A percentile compares a stretch with the other conserved stretches of the same genome.
Conservation (phyloP, 345 rosid species). For the Eucalyptus erythrocorys region DNA sequence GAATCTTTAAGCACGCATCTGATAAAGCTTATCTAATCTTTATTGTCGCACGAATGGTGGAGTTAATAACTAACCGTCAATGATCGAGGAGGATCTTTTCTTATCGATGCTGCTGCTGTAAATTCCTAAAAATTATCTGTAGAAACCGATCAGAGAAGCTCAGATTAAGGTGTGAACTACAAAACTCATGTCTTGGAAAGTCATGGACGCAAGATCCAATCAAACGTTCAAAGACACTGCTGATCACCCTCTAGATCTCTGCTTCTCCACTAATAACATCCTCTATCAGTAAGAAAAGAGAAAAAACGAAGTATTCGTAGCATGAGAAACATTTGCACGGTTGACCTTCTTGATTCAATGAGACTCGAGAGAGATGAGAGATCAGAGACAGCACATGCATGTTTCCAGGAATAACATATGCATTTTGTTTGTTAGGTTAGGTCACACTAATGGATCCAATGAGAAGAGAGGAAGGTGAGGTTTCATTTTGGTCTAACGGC, state of each 20-base stretch:
- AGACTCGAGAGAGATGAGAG: neutral
- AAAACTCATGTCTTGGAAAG: neutral
- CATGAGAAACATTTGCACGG: neutral
- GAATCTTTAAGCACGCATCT: neutral
- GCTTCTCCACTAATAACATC: neutral
- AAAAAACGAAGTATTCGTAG: neutral
- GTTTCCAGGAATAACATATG: neutral
- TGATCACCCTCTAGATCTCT: neutral
- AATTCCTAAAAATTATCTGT: neutral
- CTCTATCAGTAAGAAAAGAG: neutral
- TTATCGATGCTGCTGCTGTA: neutral
- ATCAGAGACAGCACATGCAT: neutral
- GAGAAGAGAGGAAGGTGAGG: conserved; percentile 10
- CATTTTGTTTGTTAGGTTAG: neutral
- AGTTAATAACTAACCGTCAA: neutral
- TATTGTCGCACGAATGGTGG: neutral
- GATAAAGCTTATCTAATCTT: neutral
- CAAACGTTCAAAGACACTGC: neutral
- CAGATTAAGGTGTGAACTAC: neutral
- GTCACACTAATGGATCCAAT: conserved; percentile 23
- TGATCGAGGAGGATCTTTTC: neutral
- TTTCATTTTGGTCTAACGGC: conserved; percentile 4
- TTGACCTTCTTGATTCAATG: neutral
- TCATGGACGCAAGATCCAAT: neutral
- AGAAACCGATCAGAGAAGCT: neutral